Conservation (phyloP, 2,329 filamentous ascomycete species). For the Leptoxyphium fumago region DNA sequence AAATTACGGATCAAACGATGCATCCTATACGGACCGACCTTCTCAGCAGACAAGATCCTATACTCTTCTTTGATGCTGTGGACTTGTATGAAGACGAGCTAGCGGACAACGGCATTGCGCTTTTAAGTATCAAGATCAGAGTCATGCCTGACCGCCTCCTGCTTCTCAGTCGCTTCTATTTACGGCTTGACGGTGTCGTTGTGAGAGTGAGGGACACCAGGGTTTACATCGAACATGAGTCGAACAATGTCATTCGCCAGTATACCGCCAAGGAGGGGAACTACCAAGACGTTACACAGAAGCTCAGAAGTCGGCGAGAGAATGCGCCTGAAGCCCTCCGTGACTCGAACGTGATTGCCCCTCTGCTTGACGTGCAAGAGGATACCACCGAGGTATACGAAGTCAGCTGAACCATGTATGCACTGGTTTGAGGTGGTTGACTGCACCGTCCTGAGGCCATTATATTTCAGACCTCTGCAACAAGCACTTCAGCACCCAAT, state of each 20-base stretch:
- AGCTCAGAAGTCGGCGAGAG: constrained; percentile 43
- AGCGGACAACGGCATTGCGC: constrained; percentile 89
- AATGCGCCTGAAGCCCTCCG: constrained; percentile 63
- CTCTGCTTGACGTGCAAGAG: constrained; percentile 56
- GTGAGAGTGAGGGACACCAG: constrained; percentile 79
- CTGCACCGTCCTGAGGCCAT: no score
- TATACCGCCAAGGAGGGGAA: constrained; percentile 76
- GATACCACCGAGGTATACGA: constrained; percentile 42
- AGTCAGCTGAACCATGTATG: constrained; percentile 9
- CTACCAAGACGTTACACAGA: constrained; percentile 59
- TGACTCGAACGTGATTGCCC: constrained; percentile 62
- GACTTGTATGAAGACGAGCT: constrained; percentile 95
- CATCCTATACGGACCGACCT: constrained; percentile 67
- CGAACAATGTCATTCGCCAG: constrained; percentile 67
- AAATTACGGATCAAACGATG: constrained; percentile 20
- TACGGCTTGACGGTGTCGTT: constrained; percentile 82
- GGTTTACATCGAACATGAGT: constrained; percentile 78
- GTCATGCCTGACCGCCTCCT: constrained; percentile 86
- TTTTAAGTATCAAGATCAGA: constrained; percentile 78
- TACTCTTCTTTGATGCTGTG: constrained; percentile 92
- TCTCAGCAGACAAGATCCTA: constrained; percentile 77
- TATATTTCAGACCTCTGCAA: no score
- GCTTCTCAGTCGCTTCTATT: constrained; percentile 73
- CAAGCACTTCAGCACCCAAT: no score
- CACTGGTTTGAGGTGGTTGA: not conserved